Conservation (phyloP, 306 rosid genomes). For the Mucuna pruriens region DNA sequence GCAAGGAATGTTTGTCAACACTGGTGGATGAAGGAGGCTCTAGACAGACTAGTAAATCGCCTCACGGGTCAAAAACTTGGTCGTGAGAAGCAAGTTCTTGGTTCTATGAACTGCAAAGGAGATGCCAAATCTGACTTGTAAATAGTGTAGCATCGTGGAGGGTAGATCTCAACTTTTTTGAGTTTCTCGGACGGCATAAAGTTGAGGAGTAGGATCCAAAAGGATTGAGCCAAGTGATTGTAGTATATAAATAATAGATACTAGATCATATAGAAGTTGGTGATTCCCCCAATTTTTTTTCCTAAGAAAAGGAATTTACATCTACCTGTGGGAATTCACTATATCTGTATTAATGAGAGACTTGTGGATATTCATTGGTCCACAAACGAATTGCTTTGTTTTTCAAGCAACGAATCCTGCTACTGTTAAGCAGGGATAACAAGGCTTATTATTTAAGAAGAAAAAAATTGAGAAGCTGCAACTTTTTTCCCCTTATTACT, state of each 20-base stretch:
- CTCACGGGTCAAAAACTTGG: slow-evolving; percentile 49
- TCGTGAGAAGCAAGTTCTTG: slow-evolving; percentile 33
- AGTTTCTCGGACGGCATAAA: slow-evolving; percentile 17
- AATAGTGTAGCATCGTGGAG: slow-evolving; percentile 38
- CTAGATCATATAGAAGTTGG: slow-evolving; percentile 37
- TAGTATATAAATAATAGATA: slow-evolving; percentile 27
- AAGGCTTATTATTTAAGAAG: neutral
- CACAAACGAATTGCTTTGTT: slow-evolving; percentile 18
- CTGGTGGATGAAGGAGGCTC: slow-evolving; percentile 98
- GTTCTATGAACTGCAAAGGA: slow-evolving; percentile 38
- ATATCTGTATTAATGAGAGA: slow-evolving; percentile 21
- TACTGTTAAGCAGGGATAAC: slow-evolving; percentile 6
- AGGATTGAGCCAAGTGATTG: slow-evolving; percentile 37
- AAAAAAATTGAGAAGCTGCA: neutral
- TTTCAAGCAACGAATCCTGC: slow-evolving; percentile 22
- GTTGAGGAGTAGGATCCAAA: slow-evolving; percentile 40
- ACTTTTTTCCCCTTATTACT: neutral
- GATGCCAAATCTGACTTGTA: slow-evolving; percentile 47
- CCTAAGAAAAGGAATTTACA: neutral
- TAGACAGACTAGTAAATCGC: slow-evolving; percentile 69
- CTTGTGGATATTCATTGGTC: slow-evolving; percentile 7
- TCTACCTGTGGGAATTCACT: slow-evolving; percentile 40
- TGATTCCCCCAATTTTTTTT: slow-evolving; percentile 31
- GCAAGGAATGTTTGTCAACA: slow-evolving; percentile 87
- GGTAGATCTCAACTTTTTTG: slow-evolving; percentile 31